phyloP scores from a whole-genome alignment of 1,139 yeast species.

The Taphrina confusa region DNA sequence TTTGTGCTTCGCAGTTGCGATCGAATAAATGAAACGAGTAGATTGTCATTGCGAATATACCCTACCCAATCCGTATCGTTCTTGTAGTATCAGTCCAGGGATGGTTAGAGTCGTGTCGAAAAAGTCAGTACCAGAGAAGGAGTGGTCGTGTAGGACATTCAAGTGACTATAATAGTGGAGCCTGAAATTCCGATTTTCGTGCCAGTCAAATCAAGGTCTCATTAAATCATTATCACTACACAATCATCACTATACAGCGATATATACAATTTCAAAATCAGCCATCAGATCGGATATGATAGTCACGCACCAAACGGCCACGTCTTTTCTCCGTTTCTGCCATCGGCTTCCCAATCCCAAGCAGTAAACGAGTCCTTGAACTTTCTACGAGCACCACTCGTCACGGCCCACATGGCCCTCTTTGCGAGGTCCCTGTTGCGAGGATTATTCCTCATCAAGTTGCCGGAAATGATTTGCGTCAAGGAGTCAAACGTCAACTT shows the following conservation, averaged over 20 bases:
- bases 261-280: no score
- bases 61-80: no score
- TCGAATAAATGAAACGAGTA: conserved; percentile 87
- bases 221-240: no score
- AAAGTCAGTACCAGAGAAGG: no score
- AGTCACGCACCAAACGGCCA: conserved; percentile 13
- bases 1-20: conserved; percentile 77
- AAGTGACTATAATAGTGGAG: no score
- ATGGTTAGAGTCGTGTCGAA: no score
- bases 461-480: background rate
- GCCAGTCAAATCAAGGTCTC: no score
- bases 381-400: background rate
- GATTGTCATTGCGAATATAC: no score
- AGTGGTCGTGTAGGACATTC: no score
- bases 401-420: conserved; percentile 6
- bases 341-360: conserved; percentile 25
- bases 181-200: no score
- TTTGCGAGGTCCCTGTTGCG: conserved; percentile 3
- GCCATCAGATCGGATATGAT: background rate
- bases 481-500: conserved; percentile 1
- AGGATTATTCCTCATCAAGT: conserved; percentile 1
- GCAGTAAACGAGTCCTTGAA: conserved; percentile 20
- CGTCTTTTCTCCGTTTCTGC: conserved; percentile 6
- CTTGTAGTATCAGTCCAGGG: no score
- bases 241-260: no score